Percentiles rank a stretch among this genome's conserved stretches.
Conservation (phyloP, 2,329 filamentous ascomycete species). For the Pestalotiopsis sp. region DNA sequence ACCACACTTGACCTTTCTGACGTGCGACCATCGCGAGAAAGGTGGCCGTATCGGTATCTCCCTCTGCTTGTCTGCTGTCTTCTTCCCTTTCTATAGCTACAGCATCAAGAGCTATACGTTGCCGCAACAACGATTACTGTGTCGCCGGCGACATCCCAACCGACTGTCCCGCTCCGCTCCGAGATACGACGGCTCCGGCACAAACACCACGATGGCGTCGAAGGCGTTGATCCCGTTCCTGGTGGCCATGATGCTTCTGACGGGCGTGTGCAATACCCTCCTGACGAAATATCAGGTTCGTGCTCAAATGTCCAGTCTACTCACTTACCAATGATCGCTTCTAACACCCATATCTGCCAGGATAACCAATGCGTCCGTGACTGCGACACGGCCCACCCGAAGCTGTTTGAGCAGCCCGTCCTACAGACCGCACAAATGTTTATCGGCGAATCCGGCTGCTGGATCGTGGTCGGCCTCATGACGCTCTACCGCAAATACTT, state of each 20-base stretch:
- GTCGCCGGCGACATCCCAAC: background rate
- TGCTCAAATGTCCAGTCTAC: constrained; percentile 11
- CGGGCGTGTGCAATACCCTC: constrained; percentile 94
- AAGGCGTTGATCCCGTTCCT: constrained; percentile 77
- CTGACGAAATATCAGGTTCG: constrained; percentile 92
- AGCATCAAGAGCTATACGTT: background rate
- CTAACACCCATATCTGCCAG: constrained; percentile 39
- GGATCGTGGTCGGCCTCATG: constrained; percentile 79
- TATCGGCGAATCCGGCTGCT: constrained; percentile 92
- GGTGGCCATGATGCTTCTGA: constrained; percentile 94
- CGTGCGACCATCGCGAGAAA: background rate
- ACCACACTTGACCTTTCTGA: background rate
- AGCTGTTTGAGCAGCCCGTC: constrained; percentile 89
- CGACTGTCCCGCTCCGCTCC: background rate
- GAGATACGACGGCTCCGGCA: background rate
- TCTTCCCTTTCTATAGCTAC: background rate
- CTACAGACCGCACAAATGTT: constrained; percentile 99
- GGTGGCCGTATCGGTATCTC: background rate
- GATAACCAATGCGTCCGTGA: constrained; percentile 97
- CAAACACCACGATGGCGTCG: constrained; percentile 60
- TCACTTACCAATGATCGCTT: background rate
- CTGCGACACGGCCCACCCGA: constrained; percentile 70
- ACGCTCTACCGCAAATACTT: constrained; percentile 63
- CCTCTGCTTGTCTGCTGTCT: background rate
- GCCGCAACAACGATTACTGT: background rate